phyloP scores from a whole-genome alignment of 345 rosid species.

The Hibiscus tridactylites region DNA sequence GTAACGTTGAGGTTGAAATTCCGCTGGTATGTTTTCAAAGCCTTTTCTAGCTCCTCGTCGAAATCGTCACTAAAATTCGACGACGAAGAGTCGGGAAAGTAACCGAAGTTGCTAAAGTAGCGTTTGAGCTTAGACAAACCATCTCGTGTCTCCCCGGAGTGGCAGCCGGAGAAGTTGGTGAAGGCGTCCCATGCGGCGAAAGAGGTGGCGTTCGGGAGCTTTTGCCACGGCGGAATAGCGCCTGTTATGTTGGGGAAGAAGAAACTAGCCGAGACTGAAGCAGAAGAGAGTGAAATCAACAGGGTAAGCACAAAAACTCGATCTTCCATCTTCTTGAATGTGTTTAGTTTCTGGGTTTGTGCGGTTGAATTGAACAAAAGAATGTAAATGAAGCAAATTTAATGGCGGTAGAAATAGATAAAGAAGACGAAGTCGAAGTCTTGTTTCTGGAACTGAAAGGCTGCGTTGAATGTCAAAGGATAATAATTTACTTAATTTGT shows the following conservation, averaged over 20 bases:
- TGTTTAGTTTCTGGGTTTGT: not conserved
- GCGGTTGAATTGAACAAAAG: not conserved
- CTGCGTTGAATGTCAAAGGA: not conserved
- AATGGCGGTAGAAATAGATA: no score
- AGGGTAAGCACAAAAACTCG: not conserved
- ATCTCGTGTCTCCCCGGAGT: not conserved
- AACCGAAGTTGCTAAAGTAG: not conserved
- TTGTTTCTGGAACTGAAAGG: not conserved
- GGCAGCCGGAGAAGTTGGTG: not conserved
- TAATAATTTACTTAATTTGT: no score
- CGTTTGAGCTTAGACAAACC: not conserved
- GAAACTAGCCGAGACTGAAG: not conserved
- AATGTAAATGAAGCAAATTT: not conserved
- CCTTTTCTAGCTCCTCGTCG: not conserved
- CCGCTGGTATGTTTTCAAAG: not conserved
- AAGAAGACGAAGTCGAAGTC: not conserved
- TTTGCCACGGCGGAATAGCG: not conserved
- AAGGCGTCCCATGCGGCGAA: not conserved
- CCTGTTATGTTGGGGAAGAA: not conserved
- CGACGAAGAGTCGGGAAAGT: not conserved
- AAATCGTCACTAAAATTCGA: not conserved
- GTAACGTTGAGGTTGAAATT: not conserved
- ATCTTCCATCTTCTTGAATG: not conserved
- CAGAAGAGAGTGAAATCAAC: not conserved
- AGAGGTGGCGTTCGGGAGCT: not conserved